A percentile compares a stretch with the other conserved stretches of the same genome.
These are phyloP conservation scores for Mangifera indica DNA, from an alignment of 345 rosid genomes.

Conservation along the genomic window DNA sequence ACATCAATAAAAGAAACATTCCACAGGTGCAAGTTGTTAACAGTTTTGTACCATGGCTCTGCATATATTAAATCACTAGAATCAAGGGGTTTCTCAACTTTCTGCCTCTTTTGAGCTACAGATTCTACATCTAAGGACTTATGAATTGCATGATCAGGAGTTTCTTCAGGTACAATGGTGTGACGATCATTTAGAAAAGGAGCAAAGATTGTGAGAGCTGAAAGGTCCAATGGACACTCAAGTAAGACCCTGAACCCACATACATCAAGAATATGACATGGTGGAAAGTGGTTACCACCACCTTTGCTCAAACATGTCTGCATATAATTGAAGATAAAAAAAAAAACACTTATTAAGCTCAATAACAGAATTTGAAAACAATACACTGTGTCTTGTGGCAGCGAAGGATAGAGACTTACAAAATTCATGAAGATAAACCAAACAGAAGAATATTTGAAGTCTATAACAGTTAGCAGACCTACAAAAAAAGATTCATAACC, in stretches of 20 bases:
- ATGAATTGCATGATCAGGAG: slow-evolving; percentile 17
- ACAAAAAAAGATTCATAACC: neutral
- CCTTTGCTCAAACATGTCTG: slow-evolving; percentile 87
- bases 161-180: slow-evolving; percentile 17
- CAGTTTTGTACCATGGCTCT: slow-evolving; percentile 85
- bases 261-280: slow-evolving; percentile 57
- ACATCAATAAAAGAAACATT: slow-evolving; percentile 69
- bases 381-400: neutral
- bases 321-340: slow-evolving; percentile 26
- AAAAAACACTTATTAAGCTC: slow-evolving; percentile 5
- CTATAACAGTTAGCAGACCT: neutral
- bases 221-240: slow-evolving; percentile 81
- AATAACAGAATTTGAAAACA: neutral
- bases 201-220: slow-evolving; percentile 59
- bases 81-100: slow-evolving; percentile 38
- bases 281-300: slow-evolving; percentile 61
- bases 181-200: slow-evolving; percentile 46
- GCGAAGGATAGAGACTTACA: slow-evolving; percentile 44
- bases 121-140: slow-evolving; percentile 24
- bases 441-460: neutral
- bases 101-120: slow-evolving; percentile 42
- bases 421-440: slow-evolving; percentile 44
- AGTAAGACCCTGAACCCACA: slow-evolving; percentile 69
- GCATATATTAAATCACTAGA: slow-evolving; percentile 48
- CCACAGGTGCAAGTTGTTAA: slow-evolving; percentile 69